Evolutionary conservation across 2,329 filamentous ascomycete species (phyloP), one percentile per base, ranked within the genome.

Genomic region (Diaporthe sp.): DNA sequence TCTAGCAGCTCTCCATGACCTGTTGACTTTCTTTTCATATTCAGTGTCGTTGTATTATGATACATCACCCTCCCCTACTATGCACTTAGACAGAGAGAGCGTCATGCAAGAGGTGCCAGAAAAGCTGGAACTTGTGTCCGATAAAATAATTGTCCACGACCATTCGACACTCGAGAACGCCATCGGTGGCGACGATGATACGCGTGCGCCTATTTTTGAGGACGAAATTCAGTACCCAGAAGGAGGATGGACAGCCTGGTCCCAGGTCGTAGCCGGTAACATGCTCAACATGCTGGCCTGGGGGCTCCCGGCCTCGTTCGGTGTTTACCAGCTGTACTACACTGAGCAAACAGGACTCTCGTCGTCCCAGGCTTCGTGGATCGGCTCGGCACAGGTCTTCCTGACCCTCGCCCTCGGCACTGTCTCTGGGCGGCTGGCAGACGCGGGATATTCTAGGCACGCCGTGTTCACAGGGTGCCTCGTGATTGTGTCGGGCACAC

Each of bases 351-450:
- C 85, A 31, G 77, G 81, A 3, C 80, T 84, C 22, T 81, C 81
- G 46, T 78, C 81, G 3, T 78, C 82, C 5, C 81, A 85, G 73
- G 84, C 88, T 31, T 86, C 84, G n/a, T 88, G 86, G 87, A 86
- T 89, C 73, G 87, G 88, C 57, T 88, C 86, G 17, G 80, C 88
- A 4, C 88, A 90, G 80, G 84, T 87, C 17, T 90, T 89, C 78
- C 81, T 90, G 51, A 84, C 87, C 34, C 88, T 90, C 76, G 81
- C 84, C 25, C 81, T 88, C 34, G 88, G 88, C 78, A 85, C 84
- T n/a, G 78, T 88, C 28, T 86, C 87, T 1, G 89, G 88, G 8
- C 83, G 86, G 4, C 82, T 88, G n/a, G 83, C 87, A 19, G 88
- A 90, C 77, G 87, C 87, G 6, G 89, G 88, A 12, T 86, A 88